These are phyloP conservation scores for Leccinum uliginosum DNA, from an alignment of 768 basidiomycete species.

Conservation along the genomic window DNA sequence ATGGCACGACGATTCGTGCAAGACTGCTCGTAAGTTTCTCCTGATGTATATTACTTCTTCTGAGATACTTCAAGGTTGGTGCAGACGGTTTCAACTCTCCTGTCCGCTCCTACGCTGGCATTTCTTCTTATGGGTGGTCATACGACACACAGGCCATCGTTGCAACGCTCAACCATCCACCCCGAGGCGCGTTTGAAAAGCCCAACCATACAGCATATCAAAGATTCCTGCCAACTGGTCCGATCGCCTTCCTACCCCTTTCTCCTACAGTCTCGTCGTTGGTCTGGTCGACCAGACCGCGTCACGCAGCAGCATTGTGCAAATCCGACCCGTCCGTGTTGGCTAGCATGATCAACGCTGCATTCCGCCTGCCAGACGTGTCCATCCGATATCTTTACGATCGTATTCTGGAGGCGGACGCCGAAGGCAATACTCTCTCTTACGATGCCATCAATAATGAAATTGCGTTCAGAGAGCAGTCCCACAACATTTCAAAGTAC, in stretches of 20 bases:
- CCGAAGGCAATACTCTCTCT: constrained; percentile 42
- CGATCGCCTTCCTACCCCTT: constrained; percentile 92
- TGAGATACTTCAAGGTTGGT: constrained; percentile 56
- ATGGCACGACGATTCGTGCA: constrained; percentile 60
- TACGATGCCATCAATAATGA: constrained; percentile 52
- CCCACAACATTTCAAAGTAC: constrained; percentile 59
- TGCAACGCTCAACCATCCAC: constrained; percentile 74
- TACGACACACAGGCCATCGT: constrained; percentile 91
- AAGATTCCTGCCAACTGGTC: constrained; percentile 91
- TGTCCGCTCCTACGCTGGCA: constrained; percentile 80
- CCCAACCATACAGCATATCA: constrained; percentile 86
- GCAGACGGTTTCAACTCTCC: constrained; percentile 96
- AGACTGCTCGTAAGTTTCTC: constrained; percentile 61
- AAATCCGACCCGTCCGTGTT: constrained; percentile 61
- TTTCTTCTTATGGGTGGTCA: constrained; percentile 85
- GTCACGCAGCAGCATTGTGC: constrained; percentile 68
- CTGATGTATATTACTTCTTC: background rate
- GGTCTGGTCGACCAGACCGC: constrained; percentile 90
- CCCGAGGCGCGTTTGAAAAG: constrained; percentile 55
- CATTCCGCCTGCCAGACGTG: constrained; percentile 76
- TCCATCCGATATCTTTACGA: constrained; percentile 66
- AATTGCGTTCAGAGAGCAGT: constrained; percentile 67
- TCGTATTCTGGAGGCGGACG: constrained; percentile 53
- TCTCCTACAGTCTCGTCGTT: constrained; percentile 75
- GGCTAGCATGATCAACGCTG: constrained; percentile 79